Conservation (phyloP, 805 yeast species). For the Limtongia smithiae region DNA sequence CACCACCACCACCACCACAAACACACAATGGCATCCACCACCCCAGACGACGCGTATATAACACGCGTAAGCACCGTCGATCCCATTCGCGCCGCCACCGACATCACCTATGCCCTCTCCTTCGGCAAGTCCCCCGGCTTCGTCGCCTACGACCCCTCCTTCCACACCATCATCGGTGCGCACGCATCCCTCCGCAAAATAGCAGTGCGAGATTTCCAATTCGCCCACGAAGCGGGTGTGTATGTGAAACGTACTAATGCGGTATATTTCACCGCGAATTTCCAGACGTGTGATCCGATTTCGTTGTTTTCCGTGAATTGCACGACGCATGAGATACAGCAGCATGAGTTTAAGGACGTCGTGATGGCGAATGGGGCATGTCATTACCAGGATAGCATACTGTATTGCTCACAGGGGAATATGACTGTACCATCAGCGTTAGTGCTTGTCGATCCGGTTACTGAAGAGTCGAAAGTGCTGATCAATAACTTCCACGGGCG, state of each 20-base stretch:
- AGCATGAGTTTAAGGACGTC: conserved; percentile 13
- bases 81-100: conserved; percentile 6
- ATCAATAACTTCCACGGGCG: conserved; percentile 26
- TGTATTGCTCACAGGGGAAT: conserved; percentile 26
- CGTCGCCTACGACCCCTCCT: conserved; percentile 14
- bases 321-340: conserved; percentile 6
- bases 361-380: conserved; percentile 27
- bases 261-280: conserved; percentile 24
- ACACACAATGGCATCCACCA: too few species aligned
- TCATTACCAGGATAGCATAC: conserved; percentile 12
- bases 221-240: conserved; percentile 28
- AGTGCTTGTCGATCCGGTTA: conserved; percentile 18
- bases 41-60: too few species aligned
- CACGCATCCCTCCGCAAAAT: conserved; percentile 5
- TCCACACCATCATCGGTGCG: conserved; percentile 8
- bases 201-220: conserved; percentile 13
- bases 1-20: too few species aligned
- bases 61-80: too few species aligned
- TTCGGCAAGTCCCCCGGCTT: conserved; percentile 11
- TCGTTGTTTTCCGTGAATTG: conserved; percentile 17
- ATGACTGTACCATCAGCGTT: conserved; percentile 12
- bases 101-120: conserved; percentile 13
- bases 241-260: conserved; percentile 20
- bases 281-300: conserved; percentile 19
- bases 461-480: conserved; percentile 7